phyloP scores from a whole-genome alignment of 257 asterid genomes.

The Scutellaria barbata region DNA sequence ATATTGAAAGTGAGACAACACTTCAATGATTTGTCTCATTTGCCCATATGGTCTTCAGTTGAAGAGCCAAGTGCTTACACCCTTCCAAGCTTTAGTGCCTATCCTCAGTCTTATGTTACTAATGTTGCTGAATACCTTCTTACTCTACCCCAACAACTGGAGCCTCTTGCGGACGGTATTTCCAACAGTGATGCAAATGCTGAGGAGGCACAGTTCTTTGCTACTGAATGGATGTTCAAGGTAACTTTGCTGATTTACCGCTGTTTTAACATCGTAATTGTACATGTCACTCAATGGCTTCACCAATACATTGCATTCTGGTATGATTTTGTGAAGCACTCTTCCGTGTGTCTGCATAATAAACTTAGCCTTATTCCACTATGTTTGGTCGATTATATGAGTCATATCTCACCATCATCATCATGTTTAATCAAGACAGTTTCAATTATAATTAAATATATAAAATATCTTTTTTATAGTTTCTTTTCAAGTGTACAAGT shows the following conservation, averaged over 20 bases:
- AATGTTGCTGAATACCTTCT: constrained; percentile 97
- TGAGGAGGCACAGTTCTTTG: constrained; percentile 94
- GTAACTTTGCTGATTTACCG: constrained; percentile 43
- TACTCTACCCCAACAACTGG: constrained; percentile 94
- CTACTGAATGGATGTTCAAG: constrained; percentile 99
- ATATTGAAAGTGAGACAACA: constrained; percentile 85
- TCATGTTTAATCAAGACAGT: too few species aligned
- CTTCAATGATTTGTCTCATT: constrained; percentile 69
- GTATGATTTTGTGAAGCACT: constrained; percentile 10
- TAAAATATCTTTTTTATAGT: too few species aligned
- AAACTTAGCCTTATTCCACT: too few species aligned
- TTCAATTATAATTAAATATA: too few species aligned
- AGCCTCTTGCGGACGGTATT: constrained; percentile 95
- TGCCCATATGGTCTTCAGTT: constrained; percentile 88
- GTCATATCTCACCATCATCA: too few species aligned
- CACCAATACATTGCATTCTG: neutral
- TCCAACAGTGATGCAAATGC: constrained; percentile 76
- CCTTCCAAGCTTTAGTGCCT: constrained; percentile 88
- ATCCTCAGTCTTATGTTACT: constrained; percentile 91
- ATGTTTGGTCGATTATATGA: too few species aligned
- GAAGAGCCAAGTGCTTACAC: constrained; percentile 75
- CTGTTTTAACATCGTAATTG: neutral
- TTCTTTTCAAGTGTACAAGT: too few species aligned
- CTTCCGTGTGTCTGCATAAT: neutral
- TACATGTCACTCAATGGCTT: neutral